Conservation (phyloP, 306 rosid genomes). For the Quercus wislizeni region DNA sequence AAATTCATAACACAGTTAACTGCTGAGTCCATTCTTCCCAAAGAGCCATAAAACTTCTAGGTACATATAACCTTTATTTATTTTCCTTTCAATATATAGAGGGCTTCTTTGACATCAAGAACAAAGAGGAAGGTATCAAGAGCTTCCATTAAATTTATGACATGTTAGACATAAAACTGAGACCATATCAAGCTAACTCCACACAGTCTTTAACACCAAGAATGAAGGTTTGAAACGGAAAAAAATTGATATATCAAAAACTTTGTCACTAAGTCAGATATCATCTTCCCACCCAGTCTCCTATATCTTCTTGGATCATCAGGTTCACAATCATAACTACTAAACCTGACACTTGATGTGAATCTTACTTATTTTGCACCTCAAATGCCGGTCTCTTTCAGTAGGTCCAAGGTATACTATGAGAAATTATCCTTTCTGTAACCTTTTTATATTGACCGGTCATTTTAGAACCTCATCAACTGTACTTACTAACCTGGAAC, state of each 20-base stretch:
- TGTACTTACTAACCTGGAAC: too few relatives aligned
- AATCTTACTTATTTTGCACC: neutral
- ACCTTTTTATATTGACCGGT: too few relatives aligned
- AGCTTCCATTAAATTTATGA: neutral
- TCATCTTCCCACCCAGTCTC: neutral
- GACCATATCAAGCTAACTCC: neutral
- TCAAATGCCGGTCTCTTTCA: neutral
- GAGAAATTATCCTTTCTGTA: too few relatives aligned
- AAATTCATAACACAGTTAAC: constrained; percentile 31
- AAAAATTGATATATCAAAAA: neutral
- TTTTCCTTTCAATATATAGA: too few relatives aligned
- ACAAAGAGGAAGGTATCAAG: neutral
- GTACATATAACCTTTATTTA: neutral
- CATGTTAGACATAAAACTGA: neutral
- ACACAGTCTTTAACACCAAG: neutral
- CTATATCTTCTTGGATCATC: neutral
- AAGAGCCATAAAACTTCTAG: neutral
- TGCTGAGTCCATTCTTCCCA: constrained; percentile 9
- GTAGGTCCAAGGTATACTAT: neutral
- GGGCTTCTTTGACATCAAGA: neutral
- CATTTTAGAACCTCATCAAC: too few relatives aligned
- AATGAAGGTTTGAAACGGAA: neutral
- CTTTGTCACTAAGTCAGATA: neutral
- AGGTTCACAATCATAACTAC: neutral
- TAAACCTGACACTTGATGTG: neutral